A percentile compares a stretch with the other conserved stretches of the same genome.
Conservation (phyloP, 768 basidiomycete species). For the Russula virescens region DNA sequence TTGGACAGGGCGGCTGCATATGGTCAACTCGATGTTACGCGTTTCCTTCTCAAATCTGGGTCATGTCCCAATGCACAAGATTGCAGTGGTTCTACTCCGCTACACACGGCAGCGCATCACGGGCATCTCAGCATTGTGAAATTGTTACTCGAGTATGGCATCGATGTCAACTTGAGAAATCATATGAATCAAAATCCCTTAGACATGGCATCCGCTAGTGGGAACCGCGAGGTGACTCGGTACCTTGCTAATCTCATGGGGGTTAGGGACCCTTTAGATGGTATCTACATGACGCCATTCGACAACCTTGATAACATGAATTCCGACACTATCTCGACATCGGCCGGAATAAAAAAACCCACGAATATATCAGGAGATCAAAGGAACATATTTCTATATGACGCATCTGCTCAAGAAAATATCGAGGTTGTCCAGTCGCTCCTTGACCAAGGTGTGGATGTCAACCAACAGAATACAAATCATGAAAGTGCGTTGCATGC, state of each 20-base stretch:
- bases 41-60: neutral
- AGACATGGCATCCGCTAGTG: neutral
- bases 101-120: neutral
- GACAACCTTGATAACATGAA: too few species aligned
- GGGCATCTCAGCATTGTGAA: neutral
- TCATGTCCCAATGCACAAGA: neutral
- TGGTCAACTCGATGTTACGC: neutral
- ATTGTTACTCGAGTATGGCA: neutral
- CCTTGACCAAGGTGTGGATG: neutral
- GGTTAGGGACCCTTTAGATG: too few species aligned
- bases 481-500: neutral
- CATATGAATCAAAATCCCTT: neutral
- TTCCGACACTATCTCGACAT: too few species aligned
- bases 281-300: neutral
- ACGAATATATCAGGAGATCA: neutral
- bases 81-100: neutral
- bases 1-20: neutral
- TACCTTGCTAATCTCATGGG: neutral
- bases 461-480: neutral
- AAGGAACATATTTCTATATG: neutral
- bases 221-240: neutral
- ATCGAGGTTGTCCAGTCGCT: neutral
- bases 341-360: too few species aligned
- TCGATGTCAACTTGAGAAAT: neutral
- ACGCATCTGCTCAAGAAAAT: neutral